phyloP scores from a whole-genome alignment of 257 asterid genomes.

The Cinchona pubescens region DNA sequence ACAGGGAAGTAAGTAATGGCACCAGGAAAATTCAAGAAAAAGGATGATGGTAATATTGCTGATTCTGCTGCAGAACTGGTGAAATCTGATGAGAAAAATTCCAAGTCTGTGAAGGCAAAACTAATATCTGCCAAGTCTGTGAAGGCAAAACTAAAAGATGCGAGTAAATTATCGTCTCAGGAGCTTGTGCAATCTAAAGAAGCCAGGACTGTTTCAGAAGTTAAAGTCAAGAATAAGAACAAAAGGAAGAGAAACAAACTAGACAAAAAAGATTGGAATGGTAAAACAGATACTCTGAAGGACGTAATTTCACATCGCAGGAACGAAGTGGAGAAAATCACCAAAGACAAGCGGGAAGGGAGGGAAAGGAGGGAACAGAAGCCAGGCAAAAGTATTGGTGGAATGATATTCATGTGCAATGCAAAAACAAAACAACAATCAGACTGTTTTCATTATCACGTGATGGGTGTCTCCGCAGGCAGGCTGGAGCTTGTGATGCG shows the following conservation, averaged over 20 bases:
- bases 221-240: conserved; percentile 20
- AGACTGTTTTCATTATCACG: conserved; percentile 69
- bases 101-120: conserved; percentile 16
- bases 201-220: conserved; percentile 25
- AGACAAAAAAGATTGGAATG: conserved; percentile 27
- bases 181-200: conserved; percentile 35
- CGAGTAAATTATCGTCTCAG: conserved; percentile 31
- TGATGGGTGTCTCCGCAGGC: conserved; percentile 75
- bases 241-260: conserved; percentile 40
- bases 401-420: conserved; percentile 88
- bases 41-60: conserved; percentile 10
- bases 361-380: conserved; percentile 26
- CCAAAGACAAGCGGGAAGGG: conserved; percentile 27
- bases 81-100: conserved; percentile 6
- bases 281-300: conserved; percentile 19
- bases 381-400: conserved; percentile 50
- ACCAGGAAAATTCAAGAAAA: conserved; percentile 26
- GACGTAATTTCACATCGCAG: conserved; percentile 12
- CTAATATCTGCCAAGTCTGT: conserved; percentile 8
- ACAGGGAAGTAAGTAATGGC: conserved; percentile 40
- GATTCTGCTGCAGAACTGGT: conserved; percentile 16
- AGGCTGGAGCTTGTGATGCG: conserved; percentile 62
- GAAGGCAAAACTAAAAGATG: conserved; percentile 23
- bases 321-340: conserved; percentile 26
- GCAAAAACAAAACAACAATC: conserved; percentile 90